phyloP scores from a whole-genome alignment of 2,329 filamentous ascomycete genomes.

The Penicillium sp. region DNA sequence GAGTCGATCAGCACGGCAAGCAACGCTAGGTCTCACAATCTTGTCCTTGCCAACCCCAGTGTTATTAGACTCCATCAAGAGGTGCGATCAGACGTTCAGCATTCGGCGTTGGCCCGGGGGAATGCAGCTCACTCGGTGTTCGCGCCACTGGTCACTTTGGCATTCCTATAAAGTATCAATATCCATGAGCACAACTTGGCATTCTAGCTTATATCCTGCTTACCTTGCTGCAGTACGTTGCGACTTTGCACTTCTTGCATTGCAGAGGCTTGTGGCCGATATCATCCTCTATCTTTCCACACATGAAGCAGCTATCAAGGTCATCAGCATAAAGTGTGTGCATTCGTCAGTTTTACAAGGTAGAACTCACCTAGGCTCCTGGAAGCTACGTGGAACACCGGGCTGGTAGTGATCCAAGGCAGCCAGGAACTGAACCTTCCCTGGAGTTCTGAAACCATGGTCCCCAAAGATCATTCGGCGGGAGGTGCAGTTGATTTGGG shows the following conservation, averaged over 20 bases:
- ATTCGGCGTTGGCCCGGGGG: neutral
- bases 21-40: neutral
- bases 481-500: neutral
- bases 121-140: neutral
- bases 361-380: neutral
- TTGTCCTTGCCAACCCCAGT: no score
- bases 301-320: slow-evolving; percentile 1
- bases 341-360: neutral
- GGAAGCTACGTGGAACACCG: slow-evolving; percentile 1
- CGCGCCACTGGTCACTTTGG: neutral
- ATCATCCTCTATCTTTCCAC: slow-evolving; percentile 1
- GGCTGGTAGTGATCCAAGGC: slow-evolving; percentile 3
- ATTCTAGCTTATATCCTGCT: neutral
- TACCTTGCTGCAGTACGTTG: slow-evolving; percentile 1
- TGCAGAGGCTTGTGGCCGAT: neutral
- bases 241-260: neutral
- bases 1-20: neutral
- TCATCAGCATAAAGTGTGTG: neutral
- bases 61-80: neutral
- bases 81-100: neutral
- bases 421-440: slow-evolving; percentile 5
- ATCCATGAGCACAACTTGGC: neutral
- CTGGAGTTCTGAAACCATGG: neutral
- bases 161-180: neutral
- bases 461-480: neutral